Conservation (phyloP, 768 basidiomycete species). For the Cystobasidium onofrii region DNA sequence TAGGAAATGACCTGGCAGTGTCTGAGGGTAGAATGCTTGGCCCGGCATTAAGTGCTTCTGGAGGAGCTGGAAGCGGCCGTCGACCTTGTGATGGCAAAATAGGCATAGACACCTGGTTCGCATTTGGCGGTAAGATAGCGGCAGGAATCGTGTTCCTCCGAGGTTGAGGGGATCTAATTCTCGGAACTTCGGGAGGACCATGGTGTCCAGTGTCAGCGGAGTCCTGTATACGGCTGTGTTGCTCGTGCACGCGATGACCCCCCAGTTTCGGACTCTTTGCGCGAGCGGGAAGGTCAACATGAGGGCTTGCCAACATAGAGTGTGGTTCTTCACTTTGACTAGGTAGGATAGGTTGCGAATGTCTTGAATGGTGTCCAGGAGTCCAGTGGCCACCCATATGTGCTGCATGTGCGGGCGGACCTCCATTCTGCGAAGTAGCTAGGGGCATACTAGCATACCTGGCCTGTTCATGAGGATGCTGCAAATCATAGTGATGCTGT, state of each 20-base stretch:
- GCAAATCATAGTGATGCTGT: not conserved
- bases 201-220: not conserved
- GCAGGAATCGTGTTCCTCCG: not conserved
- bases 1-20: slow-evolving; percentile 19
- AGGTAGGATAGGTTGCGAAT: slow-evolving; percentile 29
- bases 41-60: not conserved
- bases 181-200: slow-evolving; percentile 1
- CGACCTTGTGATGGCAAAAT: slow-evolving; percentile 4
- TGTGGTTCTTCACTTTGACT: not conserved
- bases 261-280: slow-evolving; percentile 15
- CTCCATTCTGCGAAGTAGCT: not conserved
- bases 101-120: not conserved
- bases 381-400: not conserved
- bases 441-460: not conserved
- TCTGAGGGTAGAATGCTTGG: not conserved
- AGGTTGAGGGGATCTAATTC: slow-evolving; percentile 24
- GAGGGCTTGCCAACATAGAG: not conserved
- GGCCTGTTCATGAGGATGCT: not conserved
- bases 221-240: not conserved
- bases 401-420: not conserved
- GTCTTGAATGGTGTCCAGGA: slow-evolving; percentile 18
- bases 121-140: not conserved
- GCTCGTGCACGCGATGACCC: not conserved
- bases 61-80: not conserved
- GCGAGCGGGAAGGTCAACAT: not conserved